phyloP scores from a whole-genome alignment of 1,284 basidiomycete genomes.

The Lentinula novae-zelandiae region DNA sequence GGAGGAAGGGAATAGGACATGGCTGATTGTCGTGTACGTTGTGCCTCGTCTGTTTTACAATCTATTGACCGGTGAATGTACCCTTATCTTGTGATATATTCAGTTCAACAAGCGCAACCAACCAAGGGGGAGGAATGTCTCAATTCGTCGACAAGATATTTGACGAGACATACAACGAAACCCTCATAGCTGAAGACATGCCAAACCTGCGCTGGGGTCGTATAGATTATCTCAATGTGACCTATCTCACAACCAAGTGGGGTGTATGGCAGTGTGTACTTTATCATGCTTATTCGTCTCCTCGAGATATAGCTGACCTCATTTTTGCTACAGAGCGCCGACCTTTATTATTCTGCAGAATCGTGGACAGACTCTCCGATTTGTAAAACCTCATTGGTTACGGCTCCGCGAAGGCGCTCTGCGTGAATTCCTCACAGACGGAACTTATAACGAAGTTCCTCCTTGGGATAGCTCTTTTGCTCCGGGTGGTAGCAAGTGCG shows the following conservation, averaged over 20 bases:
- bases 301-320: background rate
- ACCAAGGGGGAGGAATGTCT: slow-evolving; percentile 59
- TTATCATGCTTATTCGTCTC: background rate
- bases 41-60: background rate
- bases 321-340: slow-evolving; percentile 50
- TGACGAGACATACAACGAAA: slow-evolving; percentile 65
- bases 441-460: slow-evolving; percentile 52
- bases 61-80: background rate
- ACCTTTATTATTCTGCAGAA: slow-evolving; percentile 62
- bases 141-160: slow-evolving; percentile 66
- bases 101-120: slow-evolving; percentile 56
- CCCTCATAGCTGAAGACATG: slow-evolving; percentile 56
- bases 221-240: slow-evolving; percentile 80
- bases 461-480: slow-evolving; percentile 62
- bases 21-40: slow-evolving; percentile 70
- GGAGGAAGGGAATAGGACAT: slow-evolving; percentile 62
- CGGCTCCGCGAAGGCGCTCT: slow-evolving; percentile 54
- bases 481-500: slow-evolving; percentile 71
- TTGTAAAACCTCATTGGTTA: slow-evolving; percentile 63
- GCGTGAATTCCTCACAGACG: slow-evolving; percentile 58
- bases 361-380: slow-evolving; percentile 68
- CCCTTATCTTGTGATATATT: background rate
- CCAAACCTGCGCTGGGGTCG: slow-evolving; percentile 72
- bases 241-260: slow-evolving; percentile 77
- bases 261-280: slow-evolving; percentile 66